phyloP scores from a whole-genome alignment of 2,329 filamentous ascomycete genomes.

The Spiromastix sp. region DNA sequence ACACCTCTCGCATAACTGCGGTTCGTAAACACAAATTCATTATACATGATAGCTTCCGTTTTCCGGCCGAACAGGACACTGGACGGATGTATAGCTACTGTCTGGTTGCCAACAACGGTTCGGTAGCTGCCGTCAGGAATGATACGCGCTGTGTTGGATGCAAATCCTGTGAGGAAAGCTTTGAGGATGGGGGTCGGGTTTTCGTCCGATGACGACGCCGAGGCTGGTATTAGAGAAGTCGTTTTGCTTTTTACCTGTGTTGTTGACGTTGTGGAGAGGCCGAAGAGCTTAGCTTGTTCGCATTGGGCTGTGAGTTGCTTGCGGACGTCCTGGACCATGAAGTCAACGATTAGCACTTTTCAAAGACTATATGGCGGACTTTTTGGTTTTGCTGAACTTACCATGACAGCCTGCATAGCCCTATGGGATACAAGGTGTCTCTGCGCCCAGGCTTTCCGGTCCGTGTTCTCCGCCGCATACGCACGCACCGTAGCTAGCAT shows the following conservation, averaged over 20 bases:
- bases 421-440: conserved; percentile 50
- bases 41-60: conserved; percentile 54
- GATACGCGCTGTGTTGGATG: conserved; percentile 49
- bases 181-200: conserved; percentile 43
- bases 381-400: conserved; percentile 13
- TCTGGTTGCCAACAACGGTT: conserved; percentile 51
- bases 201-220: conserved; percentile 15
- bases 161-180: conserved; percentile 49
- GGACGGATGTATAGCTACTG: conserved; percentile 52
- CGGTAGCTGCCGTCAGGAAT: conserved; percentile 52
- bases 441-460: conserved; percentile 51
- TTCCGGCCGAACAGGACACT: conserved; percentile 51
- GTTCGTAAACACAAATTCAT: conserved; percentile 56
- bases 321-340: conserved; percentile 41
- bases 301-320: conserved; percentile 52
- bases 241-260: conserved; percentile 7
- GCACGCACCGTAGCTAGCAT: conserved; percentile 50
- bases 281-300: conserved; percentile 36
- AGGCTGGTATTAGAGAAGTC: conserved; percentile 6
- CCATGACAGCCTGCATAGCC: conserved; percentile 56
- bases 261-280: conserved; percentile 15
- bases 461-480: conserved; percentile 47
- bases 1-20: conserved; percentile 53
- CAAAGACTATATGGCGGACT: no score
- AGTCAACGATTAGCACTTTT: neutral